phyloP scores from a whole-genome alignment of 2,329 filamentous ascomycete genomes.

The Magnaporthales sp. region DNA sequence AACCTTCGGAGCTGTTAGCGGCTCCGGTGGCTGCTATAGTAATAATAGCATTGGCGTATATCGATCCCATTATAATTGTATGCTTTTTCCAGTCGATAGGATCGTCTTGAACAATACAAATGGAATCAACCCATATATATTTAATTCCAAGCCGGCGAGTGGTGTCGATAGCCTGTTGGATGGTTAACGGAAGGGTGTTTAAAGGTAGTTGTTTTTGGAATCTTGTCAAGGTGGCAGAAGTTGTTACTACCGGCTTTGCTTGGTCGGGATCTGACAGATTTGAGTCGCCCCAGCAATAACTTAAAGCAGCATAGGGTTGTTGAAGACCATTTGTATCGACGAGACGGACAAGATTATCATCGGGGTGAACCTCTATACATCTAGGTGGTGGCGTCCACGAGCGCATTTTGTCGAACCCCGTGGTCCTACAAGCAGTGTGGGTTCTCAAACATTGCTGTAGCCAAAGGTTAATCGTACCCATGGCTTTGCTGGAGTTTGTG shows the following conservation, averaged over 20 bases:
- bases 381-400: too few relatives aligned
- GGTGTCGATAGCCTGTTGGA: not conserved
- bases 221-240: not conserved
- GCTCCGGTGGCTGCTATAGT: not conserved
- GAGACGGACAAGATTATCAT: not conserved
- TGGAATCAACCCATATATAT: not conserved
- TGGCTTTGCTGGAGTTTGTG: too few relatives aligned
- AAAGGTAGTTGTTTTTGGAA: not conserved
- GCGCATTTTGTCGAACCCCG: too few relatives aligned
- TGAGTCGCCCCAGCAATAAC: conserved; percentile 1
- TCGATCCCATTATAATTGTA: not conserved
- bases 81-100: not conserved
- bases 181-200: not conserved
- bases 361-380: too few relatives aligned
- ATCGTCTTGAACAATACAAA: not conserved
- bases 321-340: not conserved
- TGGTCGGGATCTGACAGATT: too few relatives aligned
- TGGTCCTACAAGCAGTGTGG: too few relatives aligned
- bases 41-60: not conserved
- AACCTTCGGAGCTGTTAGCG: not conserved
- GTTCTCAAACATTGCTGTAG: too few relatives aligned
- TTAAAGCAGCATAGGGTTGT: not conserved
- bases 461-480: too few relatives aligned
- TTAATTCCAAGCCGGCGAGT: not conserved
- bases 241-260: too few relatives aligned